These are phyloP conservation scores for Aureobasidium lini DNA, from an alignment of 2,329 filamentous ascomycete genomes.

Conservation along the genomic window DNA sequence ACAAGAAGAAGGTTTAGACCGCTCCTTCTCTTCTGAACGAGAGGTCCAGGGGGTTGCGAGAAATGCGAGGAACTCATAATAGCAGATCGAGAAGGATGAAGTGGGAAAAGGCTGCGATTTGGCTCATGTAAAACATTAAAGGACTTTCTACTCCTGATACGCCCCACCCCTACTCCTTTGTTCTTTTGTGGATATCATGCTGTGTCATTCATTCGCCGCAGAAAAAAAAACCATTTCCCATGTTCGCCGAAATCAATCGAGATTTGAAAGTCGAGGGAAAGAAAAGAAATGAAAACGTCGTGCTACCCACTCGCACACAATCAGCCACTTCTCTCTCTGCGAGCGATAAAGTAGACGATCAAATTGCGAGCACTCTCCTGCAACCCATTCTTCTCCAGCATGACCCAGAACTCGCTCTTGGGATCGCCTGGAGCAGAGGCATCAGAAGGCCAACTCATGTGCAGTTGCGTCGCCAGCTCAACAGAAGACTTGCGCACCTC, in stretches of 20 bases:
- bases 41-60: background rate
- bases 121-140: background rate
- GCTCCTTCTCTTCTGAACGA: background rate
- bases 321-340: constrained; percentile 49
- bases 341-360: constrained; percentile 71
- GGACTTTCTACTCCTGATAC: background rate
- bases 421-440: constrained; percentile 29
- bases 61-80: background rate
- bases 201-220: background rate
- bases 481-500: constrained; percentile 60
- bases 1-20: background rate
- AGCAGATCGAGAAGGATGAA: background rate
- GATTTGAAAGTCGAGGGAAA: background rate
- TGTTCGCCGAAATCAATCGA: too few relatives aligned
- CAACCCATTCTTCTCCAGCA: constrained; percentile 48
- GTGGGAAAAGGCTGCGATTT: background rate
- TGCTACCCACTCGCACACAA: background rate
- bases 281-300: background rate
- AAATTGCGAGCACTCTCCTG: constrained; percentile 67
- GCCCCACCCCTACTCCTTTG: background rate
- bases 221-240: background rate
- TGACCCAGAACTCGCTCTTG: constrained; percentile 56
- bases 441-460: constrained; percentile 43
- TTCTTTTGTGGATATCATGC: constrained; percentile 3
- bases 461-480: constrained; percentile 66